These are phyloP conservation scores for Pachyrhizus erosus DNA, from an alignment of 306 rosid species.

Conservation along the genomic window DNA sequence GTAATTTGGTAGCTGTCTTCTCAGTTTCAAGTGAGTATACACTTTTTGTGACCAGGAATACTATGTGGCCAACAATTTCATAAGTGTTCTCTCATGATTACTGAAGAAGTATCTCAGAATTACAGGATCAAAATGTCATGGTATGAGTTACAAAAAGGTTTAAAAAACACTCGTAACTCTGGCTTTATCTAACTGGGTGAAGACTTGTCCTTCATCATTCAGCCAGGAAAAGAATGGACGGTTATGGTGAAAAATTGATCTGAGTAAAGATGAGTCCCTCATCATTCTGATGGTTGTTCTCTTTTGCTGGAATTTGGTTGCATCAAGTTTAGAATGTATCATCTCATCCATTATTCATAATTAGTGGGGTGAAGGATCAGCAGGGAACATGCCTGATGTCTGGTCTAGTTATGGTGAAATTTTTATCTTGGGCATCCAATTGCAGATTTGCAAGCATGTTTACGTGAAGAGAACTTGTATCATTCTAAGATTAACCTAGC, in stretches of 20 bases:
- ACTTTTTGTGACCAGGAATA: background rate
- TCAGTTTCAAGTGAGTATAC: conserved; percentile 18
- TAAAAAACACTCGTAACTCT: conserved; percentile 1
- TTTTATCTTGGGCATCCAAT: conserved; percentile 35
- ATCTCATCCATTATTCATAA: conserved; percentile 5
- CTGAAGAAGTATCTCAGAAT: background rate
- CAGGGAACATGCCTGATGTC: conserved; percentile 30
- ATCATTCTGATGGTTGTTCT: conserved; percentile 18
- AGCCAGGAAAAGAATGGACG: conserved; percentile 2
- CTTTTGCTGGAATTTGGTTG: conserved; percentile 13
- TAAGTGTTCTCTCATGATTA: background rate
- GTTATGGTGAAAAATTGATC: conserved; percentile 22
- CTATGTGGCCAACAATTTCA: conserved; percentile 3
- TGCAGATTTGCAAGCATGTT: conserved; percentile 25
- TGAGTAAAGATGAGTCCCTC: conserved; percentile 10
- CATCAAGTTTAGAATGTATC: background rate
- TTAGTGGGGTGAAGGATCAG: background rate
- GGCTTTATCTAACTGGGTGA: conserved; percentile 20
- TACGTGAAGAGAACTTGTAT: conserved; percentile 16
- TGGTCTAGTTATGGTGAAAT: conserved; percentile 32
- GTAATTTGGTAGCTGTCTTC: conserved; percentile 35
- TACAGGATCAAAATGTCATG: conserved; percentile 20
- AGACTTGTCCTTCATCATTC: conserved; percentile 17
- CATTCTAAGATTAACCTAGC: conserved; percentile 24
- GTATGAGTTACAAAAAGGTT: conserved; percentile 11